These are phyloP conservation scores for Solioccasus polychromus DNA, from an alignment of 768 basidiomycete genomes.

Conservation along the genomic window DNA sequence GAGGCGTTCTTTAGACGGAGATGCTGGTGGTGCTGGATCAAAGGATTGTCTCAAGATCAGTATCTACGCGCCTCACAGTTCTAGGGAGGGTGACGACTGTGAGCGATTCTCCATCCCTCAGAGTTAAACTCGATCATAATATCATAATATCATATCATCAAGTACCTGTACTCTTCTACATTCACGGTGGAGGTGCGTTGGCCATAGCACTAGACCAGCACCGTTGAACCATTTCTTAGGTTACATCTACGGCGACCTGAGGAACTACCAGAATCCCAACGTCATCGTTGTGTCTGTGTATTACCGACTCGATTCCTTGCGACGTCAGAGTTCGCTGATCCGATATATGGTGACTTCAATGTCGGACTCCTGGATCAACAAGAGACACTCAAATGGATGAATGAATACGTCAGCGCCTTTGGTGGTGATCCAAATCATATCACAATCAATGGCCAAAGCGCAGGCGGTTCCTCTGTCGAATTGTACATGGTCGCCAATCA, in stretches of 20 bases:
- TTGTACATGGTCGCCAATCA: constrained; percentile 51
- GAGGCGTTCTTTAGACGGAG: constrained; percentile 37
- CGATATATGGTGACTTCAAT: constrained; percentile 46
- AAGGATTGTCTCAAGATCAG: constrained; percentile 69
- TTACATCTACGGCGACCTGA: constrained; percentile 58
- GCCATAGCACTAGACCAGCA: neutral
- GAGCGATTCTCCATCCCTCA: no score
- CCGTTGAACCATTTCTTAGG: constrained; percentile 28
- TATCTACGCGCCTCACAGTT: constrained; percentile 53
- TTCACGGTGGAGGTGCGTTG: constrained; percentile 36
- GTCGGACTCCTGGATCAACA: constrained; percentile 56
- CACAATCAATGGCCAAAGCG: constrained; percentile 60
- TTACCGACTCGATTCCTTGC: constrained; percentile 59
- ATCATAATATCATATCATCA: no score
- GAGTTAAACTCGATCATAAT: no score
- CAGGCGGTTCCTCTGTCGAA: constrained; percentile 54
- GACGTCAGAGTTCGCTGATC: constrained; percentile 42
- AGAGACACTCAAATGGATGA: constrained; percentile 39
- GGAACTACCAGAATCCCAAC: constrained; percentile 60
- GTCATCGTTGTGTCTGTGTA: constrained; percentile 66
- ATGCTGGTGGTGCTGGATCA: constrained; percentile 60
- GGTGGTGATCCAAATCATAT: constrained; percentile 39
- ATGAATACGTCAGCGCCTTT: constrained; percentile 36
- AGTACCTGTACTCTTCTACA: constrained; percentile 41
- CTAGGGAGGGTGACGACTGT: constrained; percentile 47